Evolutionary conservation across 2,329 filamentous ascomycete genomes (phyloP).

Genomic region (Fusarium transvaalense): DNA sequence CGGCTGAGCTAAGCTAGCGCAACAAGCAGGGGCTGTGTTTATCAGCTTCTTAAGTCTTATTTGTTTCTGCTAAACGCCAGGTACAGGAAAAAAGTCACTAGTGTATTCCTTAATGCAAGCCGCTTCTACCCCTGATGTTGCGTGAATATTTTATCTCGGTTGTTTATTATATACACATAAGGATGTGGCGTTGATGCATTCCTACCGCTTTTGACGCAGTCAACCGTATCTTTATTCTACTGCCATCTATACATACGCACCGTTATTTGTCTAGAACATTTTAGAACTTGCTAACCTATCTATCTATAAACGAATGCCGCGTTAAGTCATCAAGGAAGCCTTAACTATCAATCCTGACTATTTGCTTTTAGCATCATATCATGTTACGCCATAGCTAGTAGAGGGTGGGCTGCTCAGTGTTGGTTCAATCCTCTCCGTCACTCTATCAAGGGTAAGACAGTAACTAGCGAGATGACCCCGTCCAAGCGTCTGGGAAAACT

Average conservation of each 20-base stretch:
- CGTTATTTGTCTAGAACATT: background rate
- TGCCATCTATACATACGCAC: background rate
- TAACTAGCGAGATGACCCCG: background rate
- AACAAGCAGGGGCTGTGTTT: background rate
- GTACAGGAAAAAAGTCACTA: conserved; percentile 1
- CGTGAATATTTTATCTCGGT: background rate
- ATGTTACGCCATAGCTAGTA: background rate
- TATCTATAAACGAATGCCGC: background rate
- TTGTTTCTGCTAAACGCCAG: conserved; percentile 1
- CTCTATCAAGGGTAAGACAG: background rate
- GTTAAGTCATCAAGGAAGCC: conserved; percentile 1
- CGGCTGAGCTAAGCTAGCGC: background rate
- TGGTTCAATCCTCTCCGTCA: background rate
- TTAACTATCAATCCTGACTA: background rate
- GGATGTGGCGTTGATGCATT: background rate
- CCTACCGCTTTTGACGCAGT: background rate
- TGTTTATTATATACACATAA: background rate
- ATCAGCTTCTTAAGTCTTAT: background rate
- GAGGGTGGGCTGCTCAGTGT: background rate
- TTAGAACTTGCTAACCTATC: background rate
- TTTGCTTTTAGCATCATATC: background rate
- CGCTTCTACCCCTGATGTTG: background rate
- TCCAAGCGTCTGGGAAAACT: background rate
- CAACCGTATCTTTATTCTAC: background rate
- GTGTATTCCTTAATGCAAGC: background rate